Conservation (phyloP, 768 basidiomycete genomes). For the Grammothele lineata region DNA sequence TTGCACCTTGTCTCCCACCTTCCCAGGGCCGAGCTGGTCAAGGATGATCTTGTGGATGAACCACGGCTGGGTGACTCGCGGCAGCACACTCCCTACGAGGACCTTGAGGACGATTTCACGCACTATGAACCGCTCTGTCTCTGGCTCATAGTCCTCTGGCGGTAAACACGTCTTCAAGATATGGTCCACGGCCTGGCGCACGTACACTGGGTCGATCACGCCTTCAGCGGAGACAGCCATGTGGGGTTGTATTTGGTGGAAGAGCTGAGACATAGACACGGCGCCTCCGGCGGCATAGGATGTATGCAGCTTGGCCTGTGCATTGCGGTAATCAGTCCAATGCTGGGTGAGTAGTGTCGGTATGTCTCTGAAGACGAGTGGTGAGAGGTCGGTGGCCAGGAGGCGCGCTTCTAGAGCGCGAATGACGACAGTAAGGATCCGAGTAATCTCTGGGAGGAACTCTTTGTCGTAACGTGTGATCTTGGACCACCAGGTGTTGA, state of each 20-base stretch:
- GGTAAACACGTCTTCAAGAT: slow-evolving; percentile 73
- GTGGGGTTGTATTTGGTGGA: slow-evolving; percentile 81
- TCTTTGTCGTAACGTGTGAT: slow-evolving; percentile 82
- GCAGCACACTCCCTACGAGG: slow-evolving; percentile 62
- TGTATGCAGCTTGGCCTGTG: slow-evolving; percentile 53
- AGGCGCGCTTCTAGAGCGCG: slow-evolving; percentile 58
- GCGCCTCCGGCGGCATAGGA: slow-evolving; percentile 71
- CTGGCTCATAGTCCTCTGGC: slow-evolving; percentile 70
- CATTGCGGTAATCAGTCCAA: slow-evolving; percentile 73
- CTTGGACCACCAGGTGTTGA: slow-evolving; percentile 85
- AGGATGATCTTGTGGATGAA: slow-evolving; percentile 75
- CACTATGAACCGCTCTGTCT: slow-evolving; percentile 75
- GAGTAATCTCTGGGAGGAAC: slow-evolving; percentile 67
- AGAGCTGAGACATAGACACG: slow-evolving; percentile 58
- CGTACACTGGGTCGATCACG: slow-evolving; percentile 66
- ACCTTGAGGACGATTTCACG: slow-evolving; percentile 82
- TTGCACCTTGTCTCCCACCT: slow-evolving; percentile 16
- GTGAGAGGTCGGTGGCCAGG: slow-evolving; percentile 49
- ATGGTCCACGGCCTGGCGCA: slow-evolving; percentile 75
- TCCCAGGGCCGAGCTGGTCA: slow-evolving; percentile 53
- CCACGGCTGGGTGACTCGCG: slow-evolving; percentile 82
- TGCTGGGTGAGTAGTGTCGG: slow-evolving; percentile 72
- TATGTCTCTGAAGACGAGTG: slow-evolving; percentile 57
- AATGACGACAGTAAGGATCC: slow-evolving; percentile 52
- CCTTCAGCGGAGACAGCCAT: slow-evolving; percentile 71